Percentiles rank a stretch among this genome's conserved stretches.
Conservation (phyloP, 306 rosid species). For the Luffa acutangula region DNA sequence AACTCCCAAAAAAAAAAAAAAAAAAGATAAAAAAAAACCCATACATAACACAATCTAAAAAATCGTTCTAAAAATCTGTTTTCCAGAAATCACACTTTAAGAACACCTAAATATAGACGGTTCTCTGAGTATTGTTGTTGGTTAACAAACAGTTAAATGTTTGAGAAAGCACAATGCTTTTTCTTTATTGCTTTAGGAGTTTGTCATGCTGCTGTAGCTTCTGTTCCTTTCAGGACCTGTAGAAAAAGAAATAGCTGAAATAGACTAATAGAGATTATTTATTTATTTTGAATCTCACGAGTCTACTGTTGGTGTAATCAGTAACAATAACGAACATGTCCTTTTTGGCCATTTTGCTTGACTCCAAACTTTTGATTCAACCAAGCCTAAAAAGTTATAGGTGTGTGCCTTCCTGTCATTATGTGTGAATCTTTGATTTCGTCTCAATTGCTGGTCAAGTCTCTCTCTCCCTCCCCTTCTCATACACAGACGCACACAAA, state of each 20-base stretch:
- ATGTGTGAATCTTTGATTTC: not conserved
- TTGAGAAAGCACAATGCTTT: not conserved
- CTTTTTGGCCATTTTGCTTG: not conserved
- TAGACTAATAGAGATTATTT: not conserved
- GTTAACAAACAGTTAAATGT: not conserved
- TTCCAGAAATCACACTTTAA: not conserved
- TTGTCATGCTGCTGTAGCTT: not conserved
- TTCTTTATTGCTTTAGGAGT: not conserved
- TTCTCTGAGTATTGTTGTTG: not conserved
- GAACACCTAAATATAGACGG: not conserved
- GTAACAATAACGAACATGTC: not conserved
- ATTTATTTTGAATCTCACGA: not conserved
- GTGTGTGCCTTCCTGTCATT: not conserved
- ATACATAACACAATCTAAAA: not conserved
- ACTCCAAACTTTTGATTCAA: not conserved
- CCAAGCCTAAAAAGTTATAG: not conserved
- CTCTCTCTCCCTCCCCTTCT: not conserved
- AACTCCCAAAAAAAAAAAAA: no score
- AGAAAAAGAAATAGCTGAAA: not conserved
- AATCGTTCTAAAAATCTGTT: not conserved
- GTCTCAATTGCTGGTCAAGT: not conserved
- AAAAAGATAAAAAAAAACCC: not conserved
- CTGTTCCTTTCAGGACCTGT: not conserved
- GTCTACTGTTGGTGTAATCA: not conserved
- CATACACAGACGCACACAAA: not conserved